A percentile compares a stretch with the other conserved stretches of the same genome.
Conservation (phyloP, 2,329 filamentous ascomycete species). For the Claviceps fusiformis region DNA sequence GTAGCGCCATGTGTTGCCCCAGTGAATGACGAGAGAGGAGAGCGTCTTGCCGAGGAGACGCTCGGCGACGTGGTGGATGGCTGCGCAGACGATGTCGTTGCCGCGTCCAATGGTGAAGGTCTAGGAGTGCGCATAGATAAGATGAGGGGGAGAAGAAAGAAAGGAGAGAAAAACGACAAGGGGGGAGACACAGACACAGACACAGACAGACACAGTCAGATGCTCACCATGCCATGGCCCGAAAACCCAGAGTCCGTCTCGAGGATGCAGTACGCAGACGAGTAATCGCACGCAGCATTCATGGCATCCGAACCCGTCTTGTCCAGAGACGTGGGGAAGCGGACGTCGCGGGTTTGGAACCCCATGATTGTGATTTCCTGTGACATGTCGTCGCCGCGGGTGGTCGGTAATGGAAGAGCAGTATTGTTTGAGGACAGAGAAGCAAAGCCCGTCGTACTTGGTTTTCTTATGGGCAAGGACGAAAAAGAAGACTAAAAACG, state of each 20-base stretch:
- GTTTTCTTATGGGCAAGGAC: background rate
- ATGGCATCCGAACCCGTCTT: conserved; percentile 96
- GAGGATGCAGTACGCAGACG: conserved; percentile 85
- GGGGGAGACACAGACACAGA: background rate
- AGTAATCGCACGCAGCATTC: conserved; percentile 90
- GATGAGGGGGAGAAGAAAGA: background rate
- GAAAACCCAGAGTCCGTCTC: conserved; percentile 59
- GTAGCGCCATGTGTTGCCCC: conserved; percentile 81
- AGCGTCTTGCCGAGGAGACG: conserved; percentile 65
- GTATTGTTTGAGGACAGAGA: too few species aligned
- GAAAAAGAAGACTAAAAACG: too few species aligned
- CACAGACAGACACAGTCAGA: background rate
- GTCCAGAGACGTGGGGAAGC: conserved; percentile 83
- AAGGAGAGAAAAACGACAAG: background rate
- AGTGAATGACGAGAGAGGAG: conserved; percentile 62
- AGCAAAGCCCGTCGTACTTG: background rate
- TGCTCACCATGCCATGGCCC: conserved; percentile 64
- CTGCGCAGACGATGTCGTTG: conserved; percentile 82
- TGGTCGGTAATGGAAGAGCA: background rate
- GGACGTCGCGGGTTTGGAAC: conserved; percentile 59
- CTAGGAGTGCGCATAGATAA: conserved; percentile 17
- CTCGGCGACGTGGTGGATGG: conserved; percentile 65
- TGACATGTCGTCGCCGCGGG: background rate
- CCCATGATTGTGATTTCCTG: conserved; percentile 56
- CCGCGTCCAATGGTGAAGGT: conserved; percentile 79